Evolutionary conservation across 2,329 filamentous ascomycete species (phyloP), one percentile per base, ranked within the genome.

Genomic region (Akanthomyces lecanii): DNA sequence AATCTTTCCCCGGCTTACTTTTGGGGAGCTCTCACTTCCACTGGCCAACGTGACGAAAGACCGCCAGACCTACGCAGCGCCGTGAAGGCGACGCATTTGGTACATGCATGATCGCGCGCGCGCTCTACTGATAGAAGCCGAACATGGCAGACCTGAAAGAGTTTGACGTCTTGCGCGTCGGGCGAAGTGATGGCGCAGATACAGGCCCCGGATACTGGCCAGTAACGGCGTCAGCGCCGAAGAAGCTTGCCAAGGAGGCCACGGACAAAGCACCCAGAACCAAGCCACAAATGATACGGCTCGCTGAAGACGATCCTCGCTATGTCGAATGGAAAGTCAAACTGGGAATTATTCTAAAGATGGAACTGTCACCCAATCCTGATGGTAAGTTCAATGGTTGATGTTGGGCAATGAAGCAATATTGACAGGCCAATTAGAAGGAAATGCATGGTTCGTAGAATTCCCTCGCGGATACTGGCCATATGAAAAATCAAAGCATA

Each of bases 401-500:
- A 5, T 10, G 7, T 23, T 40, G 10, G 18, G 14, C 2, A 42
- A 18, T n/a, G 38, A 44, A 61, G 25, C 30, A 45, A 42, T 48
- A 48, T 21, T 59, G 47, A 62, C 63, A n/a, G 57, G 23, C 21
- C 23, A 44, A 55, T 11, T 44, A 79, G 77, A 79, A 62, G 78
- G 78, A 25, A 75, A 77, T 51, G 65, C 78, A 0, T 80, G 78
- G 78, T 76, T 77, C 60, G 72, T 80, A 11, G 71, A 77, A n/a
- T 79, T 80, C 28, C 78, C 78, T 16, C 68, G 73, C 28, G 78
- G 78, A 2, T 80, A 80, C 68, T 80, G 78, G 78, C 70, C 80
- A 3, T 80, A 80, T 62, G 75, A 80, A 67, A 78, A 78, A 55
- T 79, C 78, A 4, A 80, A 80, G 63, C 78, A 82, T 63, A 78